Evolutionary conservation across 805 yeast species (phyloP), one percentile per base, ranked within the genome.

Genomic region (Yarrowia sp.): DNA sequence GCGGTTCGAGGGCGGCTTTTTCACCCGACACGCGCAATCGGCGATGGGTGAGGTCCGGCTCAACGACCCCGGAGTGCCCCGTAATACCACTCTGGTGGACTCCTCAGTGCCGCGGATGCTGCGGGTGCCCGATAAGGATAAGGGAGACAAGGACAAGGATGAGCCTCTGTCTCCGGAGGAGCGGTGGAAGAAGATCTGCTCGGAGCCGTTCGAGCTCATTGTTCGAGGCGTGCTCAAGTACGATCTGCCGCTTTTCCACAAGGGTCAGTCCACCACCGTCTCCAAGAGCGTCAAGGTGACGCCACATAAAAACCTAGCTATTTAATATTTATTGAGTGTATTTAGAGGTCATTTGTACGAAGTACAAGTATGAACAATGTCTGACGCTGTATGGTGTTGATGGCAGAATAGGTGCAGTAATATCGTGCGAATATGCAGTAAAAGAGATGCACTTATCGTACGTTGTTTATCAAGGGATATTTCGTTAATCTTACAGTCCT

Each of bases 201-300:
- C 66, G 30, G 55, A 61, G 46, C 97, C 97, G 13, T 94, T 93
- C 76, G 97, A 92, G 69, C 79, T 94, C 71, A 89, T 92, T 20
- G 82, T 94, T 3, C 81, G 96, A 61, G 98, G 98, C 0, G 86
- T 88, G 24, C 82, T 94, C 75, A 86, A 85, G 73, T 94, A 94
- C 77, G 85, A 84, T 61, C 80, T 92, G 66, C 95, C 97, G n/a
- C 46, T 61, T 12, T 61, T 61, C 46, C 66, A 61, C 46, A 46
- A 39, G 46, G 38, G 38, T 4, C 66, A 61, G 46, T 61, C 66
- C 9, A 47, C 66, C 55, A 46, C 55, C n/a, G 55, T 61, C 15
- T 61, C 66, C 44, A 61, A 61, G 55, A 61, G 46, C 30, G 66
- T 61, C 39, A 46, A 61, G 49, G 66, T 61, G 55, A 61, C 53